These are phyloP conservation scores for Paecilomyces niveus DNA, from an alignment of 2,329 filamentous ascomycete genomes.

Conservation along the genomic window DNA sequence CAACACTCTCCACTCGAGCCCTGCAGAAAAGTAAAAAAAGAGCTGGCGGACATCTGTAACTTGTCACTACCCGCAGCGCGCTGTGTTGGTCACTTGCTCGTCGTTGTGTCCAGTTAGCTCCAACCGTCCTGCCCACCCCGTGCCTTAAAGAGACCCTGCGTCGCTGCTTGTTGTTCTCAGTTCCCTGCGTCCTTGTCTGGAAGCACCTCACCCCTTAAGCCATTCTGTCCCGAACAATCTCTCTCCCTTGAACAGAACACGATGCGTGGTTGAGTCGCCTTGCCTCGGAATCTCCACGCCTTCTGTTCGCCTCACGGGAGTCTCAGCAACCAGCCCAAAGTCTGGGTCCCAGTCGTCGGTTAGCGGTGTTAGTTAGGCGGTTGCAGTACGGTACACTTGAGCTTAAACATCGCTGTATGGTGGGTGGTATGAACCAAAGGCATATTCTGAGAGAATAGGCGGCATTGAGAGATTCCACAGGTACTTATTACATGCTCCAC, in stretches of 20 bases:
- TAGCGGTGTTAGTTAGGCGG: background rate
- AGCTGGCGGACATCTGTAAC: background rate
- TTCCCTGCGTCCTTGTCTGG: background rate
- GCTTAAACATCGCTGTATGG: background rate
- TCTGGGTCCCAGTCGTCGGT: background rate
- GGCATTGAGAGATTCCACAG: background rate
- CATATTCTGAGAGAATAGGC: background rate
- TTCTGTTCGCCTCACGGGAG: too few relatives aligned
- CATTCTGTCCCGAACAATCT: background rate
- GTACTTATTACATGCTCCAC: background rate
- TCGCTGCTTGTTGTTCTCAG: background rate
- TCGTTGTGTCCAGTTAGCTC: background rate
- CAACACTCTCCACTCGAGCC: background rate
- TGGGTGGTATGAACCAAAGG: too few relatives aligned
- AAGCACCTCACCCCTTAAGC: background rate
- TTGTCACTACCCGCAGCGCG: constrained; percentile 5
- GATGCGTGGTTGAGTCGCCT: background rate
- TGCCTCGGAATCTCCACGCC: background rate
- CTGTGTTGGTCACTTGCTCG: constrained; percentile 2
- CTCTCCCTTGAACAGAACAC: background rate
- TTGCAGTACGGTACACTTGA: background rate
- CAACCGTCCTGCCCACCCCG: constrained; percentile 6
- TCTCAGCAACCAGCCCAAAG: background rate
- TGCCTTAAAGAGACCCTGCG: background rate
- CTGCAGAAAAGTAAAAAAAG: background rate